Conservation (phyloP, 805 yeast genomes). For the Wickerhamiella azymoides region DNA sequence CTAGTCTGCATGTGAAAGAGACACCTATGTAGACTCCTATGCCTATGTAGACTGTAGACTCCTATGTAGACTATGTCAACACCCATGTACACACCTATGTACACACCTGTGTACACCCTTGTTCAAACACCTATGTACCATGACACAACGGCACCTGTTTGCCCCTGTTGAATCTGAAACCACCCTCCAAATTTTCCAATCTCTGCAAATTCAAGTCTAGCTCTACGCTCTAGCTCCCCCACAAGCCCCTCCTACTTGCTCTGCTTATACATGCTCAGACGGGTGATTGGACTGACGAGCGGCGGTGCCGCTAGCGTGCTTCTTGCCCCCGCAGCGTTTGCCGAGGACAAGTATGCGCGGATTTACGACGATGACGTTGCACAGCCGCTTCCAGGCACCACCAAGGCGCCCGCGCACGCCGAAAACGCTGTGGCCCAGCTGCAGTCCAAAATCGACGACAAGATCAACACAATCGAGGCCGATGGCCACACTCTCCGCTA, state of each 20-base stretch:
- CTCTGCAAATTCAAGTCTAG: too few relatives aligned
- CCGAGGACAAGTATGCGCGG: slow-evolving; percentile 10
- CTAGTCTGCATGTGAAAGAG: too few relatives aligned
- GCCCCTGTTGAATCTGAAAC: too few relatives aligned
- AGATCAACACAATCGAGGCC: slow-evolving; percentile 25
- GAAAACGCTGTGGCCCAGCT: slow-evolving; percentile 11
- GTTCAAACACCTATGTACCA: too few relatives aligned
- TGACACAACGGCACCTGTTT: too few relatives aligned
- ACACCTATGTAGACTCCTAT: too few relatives aligned
- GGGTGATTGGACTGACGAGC: slow-evolving; percentile 1
- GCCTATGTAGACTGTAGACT: too few relatives aligned
- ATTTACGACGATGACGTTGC: slow-evolving; percentile 23
- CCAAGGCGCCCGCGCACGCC: slow-evolving; percentile 13
- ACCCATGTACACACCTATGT: too few relatives aligned
- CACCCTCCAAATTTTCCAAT: too few relatives aligned
- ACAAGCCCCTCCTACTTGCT: not conserved
- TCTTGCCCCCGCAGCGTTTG: slow-evolving; percentile 6
- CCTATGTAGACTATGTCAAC: too few relatives aligned
- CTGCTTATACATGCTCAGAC: slow-evolving; percentile 3
- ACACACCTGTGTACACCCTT: too few relatives aligned
- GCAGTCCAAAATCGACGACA: slow-evolving; percentile 12
- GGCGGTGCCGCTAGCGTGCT: not conserved
- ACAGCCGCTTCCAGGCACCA: slow-evolving; percentile 20
- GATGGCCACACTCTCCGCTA: slow-evolving; percentile 47
- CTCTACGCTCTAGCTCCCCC: too few relatives aligned